These are phyloP conservation scores for Neurospora sp. DNA, from an alignment of 495 filamentous ascomycete genomes.

Conservation along the genomic window DNA sequence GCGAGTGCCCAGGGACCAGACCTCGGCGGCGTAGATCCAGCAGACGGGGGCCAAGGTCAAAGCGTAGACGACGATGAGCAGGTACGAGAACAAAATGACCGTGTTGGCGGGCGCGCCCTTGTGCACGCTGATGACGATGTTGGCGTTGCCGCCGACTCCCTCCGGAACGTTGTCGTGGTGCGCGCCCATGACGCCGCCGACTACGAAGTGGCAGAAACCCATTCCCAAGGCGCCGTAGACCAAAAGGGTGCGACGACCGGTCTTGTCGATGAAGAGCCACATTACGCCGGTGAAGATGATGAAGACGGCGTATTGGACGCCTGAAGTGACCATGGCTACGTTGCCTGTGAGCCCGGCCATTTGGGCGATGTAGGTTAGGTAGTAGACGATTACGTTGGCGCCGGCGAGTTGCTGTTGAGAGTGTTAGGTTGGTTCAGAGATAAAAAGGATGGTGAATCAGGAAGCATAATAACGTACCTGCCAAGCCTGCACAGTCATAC, in stretches of 20 bases:
- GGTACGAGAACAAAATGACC: constrained; percentile 63
- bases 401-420: constrained; percentile 54
- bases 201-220: constrained; percentile 58
- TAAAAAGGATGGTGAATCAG: too few relatives aligned
- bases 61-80: constrained; percentile 61
- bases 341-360: constrained; percentile 58
- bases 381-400: constrained; percentile 61
- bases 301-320: constrained; percentile 68
- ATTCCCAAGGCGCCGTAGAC: constrained; percentile 61
- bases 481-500: constrained; percentile 52
- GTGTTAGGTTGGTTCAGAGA: too few relatives aligned
- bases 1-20: constrained; percentile 65
- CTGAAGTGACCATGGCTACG: constrained; percentile 55
- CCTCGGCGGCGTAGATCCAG: constrained; percentile 70
- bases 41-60: constrained; percentile 59
- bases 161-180: constrained; percentile 38
- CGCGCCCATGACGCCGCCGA: constrained; percentile 45
- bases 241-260: constrained; percentile 62
- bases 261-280: constrained; percentile 61
- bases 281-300: constrained; percentile 58
- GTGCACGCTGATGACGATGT: constrained; percentile 52
- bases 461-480: constrained; percentile 15
- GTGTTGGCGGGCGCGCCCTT: constrained; percentile 49
- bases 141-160: constrained; percentile 54
- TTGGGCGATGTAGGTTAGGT: constrained; percentile 61